Evolutionary conservation across 2,329 filamentous ascomycete species (phyloP), one percentile per base, ranked within the genome.

Genomic region (Nannizziopsis arthrosporioides): DNA sequence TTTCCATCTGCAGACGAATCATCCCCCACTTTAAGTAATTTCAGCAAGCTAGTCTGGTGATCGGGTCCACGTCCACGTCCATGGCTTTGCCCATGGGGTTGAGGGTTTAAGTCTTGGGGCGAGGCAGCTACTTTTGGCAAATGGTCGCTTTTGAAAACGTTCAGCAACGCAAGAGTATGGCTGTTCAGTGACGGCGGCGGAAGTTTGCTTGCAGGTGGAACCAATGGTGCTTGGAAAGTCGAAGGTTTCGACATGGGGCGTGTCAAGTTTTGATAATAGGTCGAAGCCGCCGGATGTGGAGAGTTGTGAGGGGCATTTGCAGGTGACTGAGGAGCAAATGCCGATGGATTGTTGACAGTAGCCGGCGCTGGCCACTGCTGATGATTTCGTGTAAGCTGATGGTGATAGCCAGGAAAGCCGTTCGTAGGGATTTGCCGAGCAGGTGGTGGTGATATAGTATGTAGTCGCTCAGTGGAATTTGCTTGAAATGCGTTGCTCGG

Each of bases 161-260:
- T 76, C 42, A 82, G 63, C 31, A 82, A 60, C n/a, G 71, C 70
- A 50, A 76, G 66, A 1, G 76, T 71, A 59, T 82, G 77, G 10
- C 70, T 71, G 32, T 68, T 80, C 30, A 81, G 69, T 52, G 73
- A 76, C 5, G 77, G 76, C 35, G 73, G 68, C 12, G 78, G 78
- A 18, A 82, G 59, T 44, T 75, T 75, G 59, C 55, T 77, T 61
- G 78, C 75, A 31, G 74, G 70, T 1, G 78, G 78, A 27, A 74
- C 69, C 32, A 64, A 61, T 36, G 70, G 67, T n/a, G 67, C 66
- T 32, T 44, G 39, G 48, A 38, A 37, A 19, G 37, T 40, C 9
- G 37, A 44, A 2, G 37, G 41, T 18, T 17, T 30, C 30, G 22
- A 17, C 12, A 3, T 31, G 8, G 2, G 15, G 18, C 39, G 46